Evolutionary conservation across 2,329 filamentous ascomycete species (phyloP), one percentile per base, ranked within the genome.

Genomic region (Grosmannia serpens): DNA sequence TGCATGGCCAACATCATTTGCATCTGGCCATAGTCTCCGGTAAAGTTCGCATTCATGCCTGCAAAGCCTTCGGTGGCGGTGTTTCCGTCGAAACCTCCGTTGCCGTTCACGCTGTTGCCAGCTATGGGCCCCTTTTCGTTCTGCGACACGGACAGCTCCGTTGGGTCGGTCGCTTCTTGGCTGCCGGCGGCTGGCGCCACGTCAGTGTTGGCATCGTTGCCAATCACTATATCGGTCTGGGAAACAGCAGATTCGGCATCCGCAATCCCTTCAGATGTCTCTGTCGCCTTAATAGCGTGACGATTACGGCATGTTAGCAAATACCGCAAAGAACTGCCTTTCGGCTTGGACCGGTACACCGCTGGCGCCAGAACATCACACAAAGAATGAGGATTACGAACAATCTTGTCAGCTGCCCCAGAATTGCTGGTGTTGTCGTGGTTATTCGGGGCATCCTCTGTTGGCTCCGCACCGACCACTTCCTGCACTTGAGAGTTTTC

Each of bases 1-100:
- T 87, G 80, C 87, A 90, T 81, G 72, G 83, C 77, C 84, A 88
- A 86, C 85, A 89, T 82, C 84, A 83, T 83, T 71, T 89, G 86
- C 84, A 91, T 89, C 77, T 87, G 84, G 68, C 84, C 87, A 71
- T 88, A 85, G 66, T 87, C 84, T 59, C 80, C 81, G 62, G 79
- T 78, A 11, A 58, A 53, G 51, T 52, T 60, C 47, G 24, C 47
- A 67, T 78, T 80, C 78, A 85, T 83, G 63, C 77, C 78, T 29
- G 78, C 69, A 64, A 85, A 84, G 62, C 72, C 73, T 60, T 76
- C 75, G 63, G 75, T 77, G 29, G 69, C 65, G 44, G 74, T 8
- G 2, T 26, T 73, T 50, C 70, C 66, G 41, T 67, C 68, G 60
- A 66, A 64, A 60, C 64, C 68, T 58, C 65, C 41, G 26, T 24